Percentiles rank a stretch among this genome's conserved stretches.
Conservation (phyloP, 2,329 filamentous ascomycete genomes). For the Ramichloridium luteum region DNA sequence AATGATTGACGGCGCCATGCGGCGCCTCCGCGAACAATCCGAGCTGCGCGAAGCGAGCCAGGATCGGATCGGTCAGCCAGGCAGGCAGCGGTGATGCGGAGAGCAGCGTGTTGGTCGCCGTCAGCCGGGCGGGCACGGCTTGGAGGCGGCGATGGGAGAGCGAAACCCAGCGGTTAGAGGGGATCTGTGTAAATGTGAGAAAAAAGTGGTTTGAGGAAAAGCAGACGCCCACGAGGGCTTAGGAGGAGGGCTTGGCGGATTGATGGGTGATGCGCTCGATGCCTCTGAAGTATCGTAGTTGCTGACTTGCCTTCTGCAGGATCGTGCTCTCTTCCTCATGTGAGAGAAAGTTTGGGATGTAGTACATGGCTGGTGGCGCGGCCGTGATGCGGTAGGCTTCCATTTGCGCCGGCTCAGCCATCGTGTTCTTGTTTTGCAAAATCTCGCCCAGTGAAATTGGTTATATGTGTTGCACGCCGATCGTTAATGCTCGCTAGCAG, state of each 20-base stretch:
- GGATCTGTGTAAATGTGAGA: constrained; percentile 31
- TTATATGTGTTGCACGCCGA: too few relatives aligned
- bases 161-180: constrained; percentile 59
- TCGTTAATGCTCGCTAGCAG: too few relatives aligned
- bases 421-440: too few relatives aligned
- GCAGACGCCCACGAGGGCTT: neutral
- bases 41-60: constrained; percentile 42
- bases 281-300: too few relatives aligned
- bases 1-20: constrained; percentile 81
- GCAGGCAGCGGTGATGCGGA: constrained; percentile 54
- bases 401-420: too few relatives aligned
- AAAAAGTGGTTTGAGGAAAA: neutral
- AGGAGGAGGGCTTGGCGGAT: too few relatives aligned
- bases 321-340: constrained; percentile 59
- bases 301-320: constrained; percentile 50
- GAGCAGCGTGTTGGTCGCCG: constrained; percentile 61
- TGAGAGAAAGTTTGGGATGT: constrained; percentile 76
- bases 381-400: constrained; percentile 10
- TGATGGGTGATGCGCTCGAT: too few relatives aligned
- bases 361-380: constrained; percentile 50
- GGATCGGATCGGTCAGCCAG: constrained; percentile 62
- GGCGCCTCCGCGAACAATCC: constrained; percentile 51
- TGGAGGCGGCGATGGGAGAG: constrained; percentile 84
- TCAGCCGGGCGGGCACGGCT: constrained; percentile 76
- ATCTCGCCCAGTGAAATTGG: too few relatives aligned